phyloP scores from a whole-genome alignment of 768 basidiomycete species.

The Gyrodon lividus region DNA sequence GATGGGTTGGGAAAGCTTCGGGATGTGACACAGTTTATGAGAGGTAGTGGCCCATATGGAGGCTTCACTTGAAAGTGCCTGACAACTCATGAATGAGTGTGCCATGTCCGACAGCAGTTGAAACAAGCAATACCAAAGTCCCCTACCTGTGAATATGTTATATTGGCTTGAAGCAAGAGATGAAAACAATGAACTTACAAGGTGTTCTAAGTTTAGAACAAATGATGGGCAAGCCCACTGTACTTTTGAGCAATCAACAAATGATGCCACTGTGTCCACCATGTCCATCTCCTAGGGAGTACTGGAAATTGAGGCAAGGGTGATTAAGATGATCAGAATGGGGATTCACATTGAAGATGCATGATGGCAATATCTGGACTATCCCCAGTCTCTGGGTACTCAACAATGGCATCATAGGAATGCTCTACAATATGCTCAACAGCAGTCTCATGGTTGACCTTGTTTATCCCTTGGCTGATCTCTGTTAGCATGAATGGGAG shows the following conservation, averaged over 20 bases:
- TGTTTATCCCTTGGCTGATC: not conserved
- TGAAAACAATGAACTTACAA: not conserved
- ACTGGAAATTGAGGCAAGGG: not conserved
- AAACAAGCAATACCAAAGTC: too few species aligned
- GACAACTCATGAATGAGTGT: too few species aligned
- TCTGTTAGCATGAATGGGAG: not conserved
- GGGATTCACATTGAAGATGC: not conserved
- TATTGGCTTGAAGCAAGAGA: not conserved
- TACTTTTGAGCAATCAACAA: not conserved
- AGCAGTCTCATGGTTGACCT: not conserved
- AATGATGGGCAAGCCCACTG: not conserved
- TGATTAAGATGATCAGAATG: not conserved
- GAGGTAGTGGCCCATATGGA: too few species aligned
- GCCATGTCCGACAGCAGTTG: too few species aligned
- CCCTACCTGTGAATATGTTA: too few species aligned
- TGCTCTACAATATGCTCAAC: not conserved
- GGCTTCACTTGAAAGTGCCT: too few species aligned
- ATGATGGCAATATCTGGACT: not conserved
- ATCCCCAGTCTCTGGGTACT: conserved; percentile 7
- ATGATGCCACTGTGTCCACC: not conserved
- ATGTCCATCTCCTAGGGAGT: conserved; percentile 3
- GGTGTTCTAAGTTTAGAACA: conserved; percentile 1
- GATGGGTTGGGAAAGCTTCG: too few species aligned
- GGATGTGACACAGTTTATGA: too few species aligned
- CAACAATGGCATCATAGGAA: not conserved